Conservation (phyloP, 2,329 filamentous ascomycete species). For the Tolypocladium endophyticum region DNA sequence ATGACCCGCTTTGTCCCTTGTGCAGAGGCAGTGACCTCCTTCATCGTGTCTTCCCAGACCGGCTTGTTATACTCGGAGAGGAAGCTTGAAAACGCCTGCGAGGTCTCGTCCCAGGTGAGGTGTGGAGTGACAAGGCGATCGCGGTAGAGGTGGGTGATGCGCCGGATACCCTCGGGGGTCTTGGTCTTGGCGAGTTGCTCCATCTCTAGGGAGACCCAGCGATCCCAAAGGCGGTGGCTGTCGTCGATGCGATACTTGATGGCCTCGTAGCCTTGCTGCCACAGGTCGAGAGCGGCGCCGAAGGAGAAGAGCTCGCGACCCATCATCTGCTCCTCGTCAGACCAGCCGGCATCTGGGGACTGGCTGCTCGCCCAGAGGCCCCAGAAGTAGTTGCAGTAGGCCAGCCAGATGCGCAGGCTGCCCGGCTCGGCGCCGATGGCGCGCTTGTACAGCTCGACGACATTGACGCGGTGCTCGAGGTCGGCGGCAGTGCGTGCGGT, state of each 20-base stretch:
- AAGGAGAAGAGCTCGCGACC: conserved; percentile 64
- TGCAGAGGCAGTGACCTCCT: conserved; percentile 52
- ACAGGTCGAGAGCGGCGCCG: conserved; percentile 54
- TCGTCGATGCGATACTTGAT: conserved; percentile 67
- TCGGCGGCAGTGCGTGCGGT: conserved; percentile 49
- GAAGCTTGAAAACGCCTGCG: conserved; percentile 64
- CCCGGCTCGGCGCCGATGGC: conserved; percentile 62
- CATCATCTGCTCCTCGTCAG: conserved; percentile 57
- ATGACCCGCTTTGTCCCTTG: conserved; percentile 55
- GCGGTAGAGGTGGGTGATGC: conserved; percentile 59
- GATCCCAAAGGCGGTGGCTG: conserved; percentile 71
- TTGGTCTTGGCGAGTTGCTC: conserved; percentile 50
- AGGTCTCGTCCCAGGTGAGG: conserved; percentile 63
- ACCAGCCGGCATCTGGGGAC: conserved; percentile 40
- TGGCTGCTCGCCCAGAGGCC: conserved; percentile 57
- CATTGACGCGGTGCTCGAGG: conserved; percentile 55
- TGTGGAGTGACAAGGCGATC: conserved; percentile 65
- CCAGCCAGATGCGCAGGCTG: conserved; percentile 64
- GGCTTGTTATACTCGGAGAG: conserved; percentile 58
- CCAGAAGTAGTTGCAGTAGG: conserved; percentile 71
- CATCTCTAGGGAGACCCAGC: conserved; percentile 63
- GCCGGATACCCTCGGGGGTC: conserved; percentile 47
- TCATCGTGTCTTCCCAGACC: conserved; percentile 68
- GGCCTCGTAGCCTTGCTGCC: conserved; percentile 60
- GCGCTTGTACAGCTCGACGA: conserved; percentile 62